Evolutionary conservation across 371 early-diverging fungal species (phyloP).

Genomic region (Conidiobolus coronatus): DNA sequence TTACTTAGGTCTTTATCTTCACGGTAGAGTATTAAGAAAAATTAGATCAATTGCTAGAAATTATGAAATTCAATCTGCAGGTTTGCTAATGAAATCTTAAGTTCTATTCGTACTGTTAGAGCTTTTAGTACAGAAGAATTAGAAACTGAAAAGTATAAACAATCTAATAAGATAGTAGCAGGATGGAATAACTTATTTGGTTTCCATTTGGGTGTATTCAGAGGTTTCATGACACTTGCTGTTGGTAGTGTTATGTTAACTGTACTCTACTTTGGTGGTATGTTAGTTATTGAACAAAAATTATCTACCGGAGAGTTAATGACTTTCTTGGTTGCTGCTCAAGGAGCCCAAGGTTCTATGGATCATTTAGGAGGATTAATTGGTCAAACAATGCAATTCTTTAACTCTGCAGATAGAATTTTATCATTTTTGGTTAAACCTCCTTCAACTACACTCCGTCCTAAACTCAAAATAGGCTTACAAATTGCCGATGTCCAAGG

Average conservation of each 20-base stretch:
- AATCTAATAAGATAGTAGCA: background rate
- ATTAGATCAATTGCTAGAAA: background rate
- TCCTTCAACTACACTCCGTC: background rate
- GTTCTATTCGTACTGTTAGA: constrained; percentile 48
- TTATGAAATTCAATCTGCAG: background rate
- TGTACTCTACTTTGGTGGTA: constrained; percentile 52
- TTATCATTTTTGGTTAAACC: background rate
- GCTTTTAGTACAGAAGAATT: constrained; percentile 43
- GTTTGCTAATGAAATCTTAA: constrained; percentile 44
- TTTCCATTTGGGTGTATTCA: constrained; percentile 35
- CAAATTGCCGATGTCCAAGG: constrained; percentile 13
- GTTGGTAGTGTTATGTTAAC: constrained; percentile 14
- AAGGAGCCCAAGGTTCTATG: constrained; percentile 47
- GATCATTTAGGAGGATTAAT: constrained; percentile 43
- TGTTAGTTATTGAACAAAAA: constrained; percentile 33
- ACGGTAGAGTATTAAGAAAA: background rate
- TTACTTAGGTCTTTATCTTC: background rate
- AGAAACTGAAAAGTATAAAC: constrained; percentile 25
- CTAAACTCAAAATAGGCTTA: background rate
- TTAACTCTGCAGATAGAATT: background rate
- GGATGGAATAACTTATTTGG: constrained; percentile 8
- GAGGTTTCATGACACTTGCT: background rate
- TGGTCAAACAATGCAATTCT: constrained; percentile 40
- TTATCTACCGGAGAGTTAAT: constrained; percentile 43
- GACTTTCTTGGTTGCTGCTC: constrained; percentile 53